Percentiles rank a stretch among this genome's conserved stretches.
Conservation (phyloP, 2,329 filamentous ascomycete species). For the Xylaria sp. region DNA sequence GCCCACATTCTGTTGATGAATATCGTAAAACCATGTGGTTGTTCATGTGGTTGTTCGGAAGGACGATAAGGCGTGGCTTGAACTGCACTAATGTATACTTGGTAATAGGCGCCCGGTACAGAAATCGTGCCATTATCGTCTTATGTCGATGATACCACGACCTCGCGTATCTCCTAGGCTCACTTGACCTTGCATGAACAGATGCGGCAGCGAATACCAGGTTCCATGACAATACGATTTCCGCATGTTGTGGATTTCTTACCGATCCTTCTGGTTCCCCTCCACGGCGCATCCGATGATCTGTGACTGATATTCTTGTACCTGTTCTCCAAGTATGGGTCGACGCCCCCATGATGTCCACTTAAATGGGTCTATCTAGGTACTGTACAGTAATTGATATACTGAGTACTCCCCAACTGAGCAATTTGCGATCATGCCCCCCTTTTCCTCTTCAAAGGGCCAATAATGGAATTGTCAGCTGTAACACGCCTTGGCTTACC, state of each 20-base stretch:
- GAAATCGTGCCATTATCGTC: constrained; percentile 30
- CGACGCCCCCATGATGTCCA: not conserved
- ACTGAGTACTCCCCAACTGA: too few species aligned
- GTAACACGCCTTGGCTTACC: not conserved
- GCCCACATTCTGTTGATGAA: not conserved
- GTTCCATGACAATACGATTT: not conserved
- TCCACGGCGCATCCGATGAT: not conserved
- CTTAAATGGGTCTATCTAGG: not conserved
- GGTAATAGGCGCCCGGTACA: constrained; percentile 14
- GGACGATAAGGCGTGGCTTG: not conserved
- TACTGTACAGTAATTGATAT: not conserved
- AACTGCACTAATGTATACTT: constrained; percentile 17
- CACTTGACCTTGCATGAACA: constrained; percentile 9
- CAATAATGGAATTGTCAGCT: constrained; percentile 12
- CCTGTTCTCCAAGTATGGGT: too few species aligned
- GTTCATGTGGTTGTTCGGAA: not conserved
- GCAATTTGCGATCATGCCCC: not conserved
- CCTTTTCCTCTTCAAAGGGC: not conserved
- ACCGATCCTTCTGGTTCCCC: not conserved
- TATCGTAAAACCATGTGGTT: constrained; percentile 9
- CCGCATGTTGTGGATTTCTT: not conserved
- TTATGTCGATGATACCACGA: constrained; percentile 26
- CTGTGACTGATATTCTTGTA: not conserved
- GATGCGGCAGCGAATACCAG: constrained; percentile 5
- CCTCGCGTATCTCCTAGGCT: constrained; percentile 28